Base-by-base conservation (phyloP, 495 filamentous ascomycete species). In the Saxophila tyrrhenica region DNA sequence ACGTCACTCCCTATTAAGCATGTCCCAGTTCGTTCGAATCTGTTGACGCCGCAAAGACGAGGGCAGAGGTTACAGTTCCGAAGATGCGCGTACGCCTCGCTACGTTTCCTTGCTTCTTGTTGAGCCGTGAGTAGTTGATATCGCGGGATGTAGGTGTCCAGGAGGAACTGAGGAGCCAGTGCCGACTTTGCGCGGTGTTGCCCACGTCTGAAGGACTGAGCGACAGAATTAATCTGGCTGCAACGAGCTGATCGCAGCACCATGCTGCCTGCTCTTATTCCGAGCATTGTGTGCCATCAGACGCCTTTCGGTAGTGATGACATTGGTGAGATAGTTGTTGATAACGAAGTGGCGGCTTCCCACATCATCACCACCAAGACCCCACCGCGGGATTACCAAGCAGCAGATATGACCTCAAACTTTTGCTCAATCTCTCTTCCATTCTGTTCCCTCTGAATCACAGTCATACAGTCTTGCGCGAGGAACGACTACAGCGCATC, bases 51-150 rank as follows among this genome's bases (percentile, higher is more conserved):
- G 66, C 86, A 89, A 13, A 78, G 72, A 0, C 84, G 73, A 0
- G 85, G 85, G 56, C 84, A 91, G 21, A 89, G 75, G 58, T 89
- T 89, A 68, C 84, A 89, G 46, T 86, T 78, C 15, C 72, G 66
- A 13, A 91, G 70, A 60, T 87, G 84, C 2, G 81, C 74, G 55
- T 86, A 83, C 2, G 85, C 82, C 8, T 67, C 67, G 8, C 80
- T 80, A 19, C 83, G 77, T 62, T 87, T 88, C 59, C 76, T 77
- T 1, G 83, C 68, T 0, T 73, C 75, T 25, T 86, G 78, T 19
- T 72, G 60, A 0, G 81, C 73, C 0, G 76, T 76, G 1, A 89
- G 68, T 0, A 75, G 68, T 47, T 78, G 71, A 62, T 86, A 86
- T 22, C 83, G 76, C 0, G 85, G 85, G 24, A 73, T 77, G 67